A percentile compares a stretch with the other conserved stretches of the same genome.
phyloP scores from a whole-genome alignment of 495 filamentous ascomycete species.

The Neurospora africana region DNA sequence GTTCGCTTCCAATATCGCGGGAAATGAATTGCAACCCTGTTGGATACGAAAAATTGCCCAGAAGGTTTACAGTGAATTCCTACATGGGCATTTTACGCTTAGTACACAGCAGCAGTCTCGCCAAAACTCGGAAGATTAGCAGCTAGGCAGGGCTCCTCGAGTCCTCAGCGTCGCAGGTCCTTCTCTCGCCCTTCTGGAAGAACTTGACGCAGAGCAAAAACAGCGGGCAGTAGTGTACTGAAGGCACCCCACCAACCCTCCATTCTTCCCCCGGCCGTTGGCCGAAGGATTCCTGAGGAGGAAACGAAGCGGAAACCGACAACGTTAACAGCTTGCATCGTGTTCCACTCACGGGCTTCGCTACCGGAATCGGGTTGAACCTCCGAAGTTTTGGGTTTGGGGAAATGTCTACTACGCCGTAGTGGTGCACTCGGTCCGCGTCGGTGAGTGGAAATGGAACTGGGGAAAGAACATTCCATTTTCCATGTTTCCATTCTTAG shows the following conservation, averaged over 20 bases:
- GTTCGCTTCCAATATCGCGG: neutral
- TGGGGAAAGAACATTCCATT: neutral
- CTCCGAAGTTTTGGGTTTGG: neutral
- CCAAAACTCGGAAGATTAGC: neutral
- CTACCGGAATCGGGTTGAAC: neutral
- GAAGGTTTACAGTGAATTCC: neutral
- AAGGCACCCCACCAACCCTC: neutral
- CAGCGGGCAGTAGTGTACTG: neutral
- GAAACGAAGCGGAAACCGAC: neutral
- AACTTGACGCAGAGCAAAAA: neutral
- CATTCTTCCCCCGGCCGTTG: too few relatives aligned
- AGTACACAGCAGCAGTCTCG: neutral
- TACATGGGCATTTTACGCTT: neutral
- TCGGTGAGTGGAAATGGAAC: neutral
- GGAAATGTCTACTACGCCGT: neutral
- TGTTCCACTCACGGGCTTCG: neutral
- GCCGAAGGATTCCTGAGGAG: neutral
- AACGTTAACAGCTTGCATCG: neutral
- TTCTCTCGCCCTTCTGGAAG: neutral
- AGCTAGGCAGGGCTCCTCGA: neutral
- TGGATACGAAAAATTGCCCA: neutral
- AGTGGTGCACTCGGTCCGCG: neutral
- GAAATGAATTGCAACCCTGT: neutral
- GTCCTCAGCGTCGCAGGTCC: neutral
- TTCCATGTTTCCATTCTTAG: neutral